phyloP scores from a whole-genome alignment of 352 stramenopile genomes.

The Stephanocyclus meneghinianus region DNA sequence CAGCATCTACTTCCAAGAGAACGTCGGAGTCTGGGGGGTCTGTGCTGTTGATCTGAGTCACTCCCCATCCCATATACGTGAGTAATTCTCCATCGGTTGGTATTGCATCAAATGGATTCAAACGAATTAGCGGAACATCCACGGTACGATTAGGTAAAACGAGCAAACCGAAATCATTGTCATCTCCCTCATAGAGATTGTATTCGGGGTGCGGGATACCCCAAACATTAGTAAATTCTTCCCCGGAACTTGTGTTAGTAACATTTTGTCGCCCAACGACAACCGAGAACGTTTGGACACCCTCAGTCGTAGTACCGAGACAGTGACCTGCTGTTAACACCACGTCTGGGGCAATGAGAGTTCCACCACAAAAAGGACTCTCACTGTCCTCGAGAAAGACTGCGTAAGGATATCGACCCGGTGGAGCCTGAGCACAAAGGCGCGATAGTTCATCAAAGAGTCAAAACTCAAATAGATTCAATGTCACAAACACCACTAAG shows the following conservation, averaged over 20 bases:
- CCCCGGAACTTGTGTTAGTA: neutral
- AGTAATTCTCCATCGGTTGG: neutral
- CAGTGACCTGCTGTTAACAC: slow-evolving; percentile 6
- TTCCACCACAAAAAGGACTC: slow-evolving; percentile 23
- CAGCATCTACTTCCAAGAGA: neutral
- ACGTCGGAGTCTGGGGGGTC: neutral
- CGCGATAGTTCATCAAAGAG: neutral
- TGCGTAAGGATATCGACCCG: neutral
- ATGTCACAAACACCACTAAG: neutral
- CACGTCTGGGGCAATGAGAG: slow-evolving; percentile 19
- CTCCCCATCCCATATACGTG: neutral
- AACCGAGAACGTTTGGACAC: neutral
- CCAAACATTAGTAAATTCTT: slow-evolving; percentile 1
- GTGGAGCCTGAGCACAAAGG: neutral
- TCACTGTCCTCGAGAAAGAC: slow-evolving; percentile 11
- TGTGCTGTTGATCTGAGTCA: neutral
- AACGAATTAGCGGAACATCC: neutral
- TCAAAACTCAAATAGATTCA: neutral
- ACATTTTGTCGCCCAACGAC: slow-evolving; percentile 2
- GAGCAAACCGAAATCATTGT: neutral
- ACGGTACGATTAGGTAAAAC: neutral
- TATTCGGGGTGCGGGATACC: neutral
- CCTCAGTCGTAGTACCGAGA: neutral
- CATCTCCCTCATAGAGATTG: neutral
- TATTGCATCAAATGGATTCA: neutral